Base-by-base conservation (phyloP, 2,329 filamentous ascomycete genomes). In the Chaetomium sp. region DNA sequence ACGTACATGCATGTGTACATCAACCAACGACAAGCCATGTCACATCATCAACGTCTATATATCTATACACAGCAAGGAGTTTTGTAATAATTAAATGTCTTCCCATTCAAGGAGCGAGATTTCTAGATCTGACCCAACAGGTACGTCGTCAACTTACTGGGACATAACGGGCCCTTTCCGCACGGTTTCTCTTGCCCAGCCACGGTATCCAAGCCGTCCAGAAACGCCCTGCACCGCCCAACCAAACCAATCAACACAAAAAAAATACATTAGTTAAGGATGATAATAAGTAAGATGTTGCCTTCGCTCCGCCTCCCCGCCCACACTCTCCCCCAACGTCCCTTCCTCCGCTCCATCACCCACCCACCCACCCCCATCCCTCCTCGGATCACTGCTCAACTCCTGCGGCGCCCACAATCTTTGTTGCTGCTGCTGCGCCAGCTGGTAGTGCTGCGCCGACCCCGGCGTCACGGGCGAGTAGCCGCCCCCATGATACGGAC, bases 241-340 rank as follows among this genome's bases (percentile, higher is more conserved):
- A 19, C 27, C 51, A 19, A 35, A 21, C 29, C n/a, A 56, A 35
- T 4, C 12, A 56, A 23, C 8, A 19, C n/a, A 42, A 25, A n/a
- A 16, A 33, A 35, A 47, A 13, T 1, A 27, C 13, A 38, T 31
- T 12, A 31, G n/a, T 63, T 27, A 63, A 59, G 68, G 67, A 64
- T 71, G 68, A 65, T 72, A 72, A 58, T 65, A 71, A 23, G 70
- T 71, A 53, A 66, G 31, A 56, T 72, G 70, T 55, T 60, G 65
- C 51, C 66, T 49, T 21, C 61, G 63, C 57, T 65, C 55, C 45
- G n/a, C n/a, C n/a, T n/a, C 65, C 65, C 63, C 59, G 1, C 16
- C 54, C 27, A 12, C 51, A 19, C 9, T 12, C 35, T 45, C 49
- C 35, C 58, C 49, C 8, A 23, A 29, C 27, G 27, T 9, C 51